Evolutionary conservation across 176 grass and related monocot species (phyloP).

Genomic region (Panicum miliaceum): DNA sequence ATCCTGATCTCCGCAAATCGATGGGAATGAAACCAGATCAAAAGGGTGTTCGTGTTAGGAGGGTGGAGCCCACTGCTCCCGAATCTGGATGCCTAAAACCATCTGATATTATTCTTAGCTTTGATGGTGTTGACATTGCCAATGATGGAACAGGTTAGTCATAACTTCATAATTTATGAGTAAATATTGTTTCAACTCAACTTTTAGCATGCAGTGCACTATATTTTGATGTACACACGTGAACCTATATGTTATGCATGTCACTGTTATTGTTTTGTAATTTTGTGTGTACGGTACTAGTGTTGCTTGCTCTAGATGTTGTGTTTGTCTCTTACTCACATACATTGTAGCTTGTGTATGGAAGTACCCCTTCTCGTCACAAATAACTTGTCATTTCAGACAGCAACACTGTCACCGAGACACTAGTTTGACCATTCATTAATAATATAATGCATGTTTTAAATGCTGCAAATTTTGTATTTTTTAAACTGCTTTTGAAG

Average conservation of each 20-base stretch:
- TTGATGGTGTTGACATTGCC: slow-evolving; percentile 92
- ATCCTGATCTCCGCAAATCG: slow-evolving; percentile 93
- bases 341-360: not conserved
- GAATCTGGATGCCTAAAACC: slow-evolving; percentile 77
- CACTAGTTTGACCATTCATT: not conserved
- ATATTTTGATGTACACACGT: slow-evolving; percentile 16
- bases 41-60: slow-evolving; percentile 93
- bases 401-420: not conserved
- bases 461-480: not conserved
- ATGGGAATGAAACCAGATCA: slow-evolving; percentile 94
- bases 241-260: not conserved
- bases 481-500: not conserved
- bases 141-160: slow-evolving; percentile 89
- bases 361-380: not conserved
- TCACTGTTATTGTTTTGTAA: not conserved
- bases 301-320: not conserved
- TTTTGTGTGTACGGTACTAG: not conserved
- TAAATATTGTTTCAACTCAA: not conserved
- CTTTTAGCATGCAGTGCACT: not conserved
- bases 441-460: not conserved
- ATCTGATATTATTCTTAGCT: slow-evolving; percentile 95
- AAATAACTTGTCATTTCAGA: not conserved
- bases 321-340: not conserved
- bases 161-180: not conserved
- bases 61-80: slow-evolving; percentile 90